Conservation (phyloP, 495 filamentous ascomycete genomes). For the Sporormia fimetaria region DNA sequence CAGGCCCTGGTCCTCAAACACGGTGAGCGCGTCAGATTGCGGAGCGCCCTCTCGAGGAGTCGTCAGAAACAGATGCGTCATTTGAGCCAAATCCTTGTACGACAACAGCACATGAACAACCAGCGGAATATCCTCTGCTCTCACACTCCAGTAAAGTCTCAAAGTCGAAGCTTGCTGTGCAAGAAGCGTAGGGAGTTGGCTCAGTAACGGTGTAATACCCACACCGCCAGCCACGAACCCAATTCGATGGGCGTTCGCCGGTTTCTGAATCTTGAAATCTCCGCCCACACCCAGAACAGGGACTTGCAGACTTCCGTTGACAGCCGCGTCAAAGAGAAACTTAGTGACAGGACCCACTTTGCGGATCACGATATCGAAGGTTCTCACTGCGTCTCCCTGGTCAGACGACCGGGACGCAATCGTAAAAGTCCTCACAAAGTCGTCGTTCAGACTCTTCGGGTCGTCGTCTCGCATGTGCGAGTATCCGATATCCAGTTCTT, state of each 20-base stretch:
- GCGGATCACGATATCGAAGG: conserved; percentile 62
- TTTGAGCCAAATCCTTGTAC: no score
- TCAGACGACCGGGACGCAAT: conserved; percentile 46
- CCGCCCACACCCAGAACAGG: conserved; percentile 63
- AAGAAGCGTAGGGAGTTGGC: conserved; percentile 40
- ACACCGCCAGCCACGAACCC: conserved; percentile 66
- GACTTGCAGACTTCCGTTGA: conserved; percentile 46
- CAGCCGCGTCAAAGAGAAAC: conserved; percentile 48
- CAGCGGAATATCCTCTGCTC: conserved; percentile 47
- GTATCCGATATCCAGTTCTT: conserved; percentile 58
- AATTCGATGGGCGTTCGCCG: conserved; percentile 26
- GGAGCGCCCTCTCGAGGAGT: no score
- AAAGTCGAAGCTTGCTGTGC: conserved; percentile 37
- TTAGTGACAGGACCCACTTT: conserved; percentile 55
- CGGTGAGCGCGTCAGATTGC: conserved; percentile 27
- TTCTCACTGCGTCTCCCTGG: conserved; percentile 28
- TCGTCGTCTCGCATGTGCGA: conserved; percentile 73
- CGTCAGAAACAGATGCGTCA: no score
- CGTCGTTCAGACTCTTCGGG: conserved; percentile 66
- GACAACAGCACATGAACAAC: no score
- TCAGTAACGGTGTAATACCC: conserved; percentile 67
- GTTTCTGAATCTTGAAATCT: conserved; percentile 44
- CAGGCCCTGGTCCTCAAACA: conserved; percentile 33
- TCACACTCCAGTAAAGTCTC: conserved; percentile 55
- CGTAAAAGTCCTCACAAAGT: conserved; percentile 73